phyloP scores from a whole-genome alignment of 345 rosid species.

The Moricandia moricandioides region DNA sequence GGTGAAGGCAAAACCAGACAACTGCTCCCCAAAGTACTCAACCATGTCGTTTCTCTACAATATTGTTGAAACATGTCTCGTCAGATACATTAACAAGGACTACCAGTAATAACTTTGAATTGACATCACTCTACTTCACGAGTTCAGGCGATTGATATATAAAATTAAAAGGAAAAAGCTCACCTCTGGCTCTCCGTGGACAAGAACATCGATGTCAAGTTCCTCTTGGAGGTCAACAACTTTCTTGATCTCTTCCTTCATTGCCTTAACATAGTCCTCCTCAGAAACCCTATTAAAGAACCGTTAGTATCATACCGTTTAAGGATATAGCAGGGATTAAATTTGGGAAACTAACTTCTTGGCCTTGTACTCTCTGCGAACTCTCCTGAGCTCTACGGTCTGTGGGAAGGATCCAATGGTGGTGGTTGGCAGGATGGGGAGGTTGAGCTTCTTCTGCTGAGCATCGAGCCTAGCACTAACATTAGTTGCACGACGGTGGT shows the following conservation, averaged over 20 bases:
- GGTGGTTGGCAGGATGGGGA: slow-evolving; percentile 93
- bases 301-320: background rate
- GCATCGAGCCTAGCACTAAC: slow-evolving; percentile 88
- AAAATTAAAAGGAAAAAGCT: slow-evolving; percentile 2
- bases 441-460: slow-evolving; percentile 96
- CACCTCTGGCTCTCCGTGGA: slow-evolving; percentile 99
- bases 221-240: slow-evolving; percentile 94
- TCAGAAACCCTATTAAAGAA: slow-evolving; percentile 66
- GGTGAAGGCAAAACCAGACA: slow-evolving; percentile 94
- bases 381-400: slow-evolving; percentile 92
- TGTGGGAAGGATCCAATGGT: slow-evolving; percentile 99
- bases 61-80: background rate
- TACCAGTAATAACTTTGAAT: background rate
- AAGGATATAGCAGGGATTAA: background rate
- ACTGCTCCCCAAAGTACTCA: slow-evolving; percentile 98
- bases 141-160: background rate
- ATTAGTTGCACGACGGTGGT: slow-evolving; percentile 86
- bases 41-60: slow-evolving; percentile 97
- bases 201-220: slow-evolving; percentile 95
- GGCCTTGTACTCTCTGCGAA: slow-evolving; percentile 98
- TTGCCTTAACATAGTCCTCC: slow-evolving; percentile 77
- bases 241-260: slow-evolving; percentile 89
- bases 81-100: slow-evolving; percentile 9
- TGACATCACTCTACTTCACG: background rate
- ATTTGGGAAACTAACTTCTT: slow-evolving; percentile 56